Base-by-base conservation (phyloP, 352 stramenopile genomes). In the Thalassiosira mediterranea region DNA sequence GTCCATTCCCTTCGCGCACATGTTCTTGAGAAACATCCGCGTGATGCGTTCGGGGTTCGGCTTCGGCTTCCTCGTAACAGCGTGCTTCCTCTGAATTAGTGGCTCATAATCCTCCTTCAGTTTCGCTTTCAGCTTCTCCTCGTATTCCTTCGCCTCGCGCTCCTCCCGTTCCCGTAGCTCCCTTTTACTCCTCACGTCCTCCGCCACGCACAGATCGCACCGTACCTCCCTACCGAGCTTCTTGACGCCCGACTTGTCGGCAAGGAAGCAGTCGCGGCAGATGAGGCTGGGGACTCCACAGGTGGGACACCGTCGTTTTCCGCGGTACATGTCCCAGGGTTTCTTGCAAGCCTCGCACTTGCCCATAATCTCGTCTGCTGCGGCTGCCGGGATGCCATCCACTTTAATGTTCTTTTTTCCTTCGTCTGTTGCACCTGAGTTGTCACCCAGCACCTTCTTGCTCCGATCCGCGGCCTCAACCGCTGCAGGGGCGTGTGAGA, bases 291-390 rank as follows among this genome's bases (percentile, higher is more conserved):
- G 90, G 8, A 95, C 90, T 47, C 90, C 90, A 79, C 90, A 95
- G 0, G 89, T 91, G 13, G 84, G 86, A 75, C 90, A 95, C 53
- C 88, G 73, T 25, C 87, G 72, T 56, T 93, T 93, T 8, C 89
- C 89, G 23, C 88, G 69, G 64, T 94, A 95, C 79, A 85, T 93
- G 65, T 95, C 90, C 88, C 90, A 95, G 15, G 88, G 82, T 54
- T 90, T 90, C 8, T 28, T 40, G 57, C 90, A 95, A 26, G 76
- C 74, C 66, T 91, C 85, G 62, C 90, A 95, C 48, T 85, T 48
- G 26, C 37, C 37, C 40, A 61, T 38, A 4, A 40, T n/a, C 47
- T 56, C 25, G 10, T 40, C 47, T 56, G 47, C 47, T 40, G 47
- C 47, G 10, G 10, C 47, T 10, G 25, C 19, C 10, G 25, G 19